These are phyloP conservation scores for Penicillium sumatraense DNA, from an alignment of 2,329 filamentous ascomycete genomes.

Conservation along the genomic window DNA sequence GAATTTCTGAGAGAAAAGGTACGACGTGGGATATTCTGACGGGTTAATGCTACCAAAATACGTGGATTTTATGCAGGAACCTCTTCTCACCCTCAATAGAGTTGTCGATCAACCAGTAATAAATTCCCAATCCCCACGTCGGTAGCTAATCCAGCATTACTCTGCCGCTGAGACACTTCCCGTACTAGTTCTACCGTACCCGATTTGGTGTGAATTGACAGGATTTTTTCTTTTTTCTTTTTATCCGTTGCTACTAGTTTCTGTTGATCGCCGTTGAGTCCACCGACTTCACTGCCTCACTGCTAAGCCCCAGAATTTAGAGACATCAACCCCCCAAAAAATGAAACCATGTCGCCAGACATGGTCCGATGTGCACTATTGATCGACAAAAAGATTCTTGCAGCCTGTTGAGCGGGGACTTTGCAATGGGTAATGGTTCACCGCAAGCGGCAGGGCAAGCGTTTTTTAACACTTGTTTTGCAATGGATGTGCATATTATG, in stretches of 20 bases:
- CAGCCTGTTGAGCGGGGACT: neutral
- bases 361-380: conserved; percentile 1
- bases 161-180: neutral
- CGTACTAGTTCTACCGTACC: neutral
- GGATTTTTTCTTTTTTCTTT: neutral
- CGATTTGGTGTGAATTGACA: neutral
- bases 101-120: conserved; percentile 25
- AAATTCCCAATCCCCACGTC: conserved; percentile 20
- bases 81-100: conserved; percentile 15
- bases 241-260: neutral
- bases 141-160: conserved; percentile 15
- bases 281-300: conserved; percentile 7
- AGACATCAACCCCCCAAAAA: conserved; percentile 2
- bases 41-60: neutral
- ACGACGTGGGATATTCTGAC: neutral
- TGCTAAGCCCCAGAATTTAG: conserved; percentile 5
- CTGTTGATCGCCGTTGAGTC: conserved; percentile 3
- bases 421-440: neutral
- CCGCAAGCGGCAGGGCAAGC: neutral
- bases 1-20: conserved; percentile 1
- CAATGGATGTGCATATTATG: no score
- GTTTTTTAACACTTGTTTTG: neutral
- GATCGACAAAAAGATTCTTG: conserved; percentile 6
- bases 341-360: neutral
- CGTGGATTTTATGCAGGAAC: conserved; percentile 13